Base-by-base conservation (phyloP, 148 eudicot species). In the Rhododendron molle region DNA sequence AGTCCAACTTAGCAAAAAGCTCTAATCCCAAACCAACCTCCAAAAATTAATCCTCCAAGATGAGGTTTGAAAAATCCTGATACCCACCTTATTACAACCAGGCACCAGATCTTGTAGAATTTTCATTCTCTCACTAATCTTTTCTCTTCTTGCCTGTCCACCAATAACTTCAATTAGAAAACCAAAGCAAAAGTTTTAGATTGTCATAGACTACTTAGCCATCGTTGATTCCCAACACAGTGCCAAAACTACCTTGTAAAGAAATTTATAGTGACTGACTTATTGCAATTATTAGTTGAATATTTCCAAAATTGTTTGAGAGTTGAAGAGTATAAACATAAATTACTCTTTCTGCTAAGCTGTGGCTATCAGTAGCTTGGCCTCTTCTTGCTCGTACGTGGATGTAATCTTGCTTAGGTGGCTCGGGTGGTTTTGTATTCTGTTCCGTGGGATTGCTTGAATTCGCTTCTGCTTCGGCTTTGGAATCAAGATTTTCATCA, bases 381-480 rank as follows among this genome's bases (percentile, higher is more conserved):
- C 99, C 98, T 87, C 99, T 88, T 88, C 99, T 91, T n/a, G 99
- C 99, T 87, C 99, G 97, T 10, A 96, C 99, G 82, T 96, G 99
- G 86, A 96, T 96, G 90, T 90, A 96, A 90, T 96, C 99, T 86
- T 89, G 93, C 88, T 96, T 96, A 23, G 93, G 91, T 21, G 91
- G 92, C 81, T 95, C 95, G 46, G 89, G 60, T 14, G 90, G 80
- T 88, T 92, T 95, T 46, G 85, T 73, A 87, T 89, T 86, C 60
- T 91, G 85, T 49, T 90, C 93, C 14, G 81, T 79, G 56, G 56
- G 89, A 81, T 94, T 93, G 71, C 90, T 92, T 44, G 95, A 88
- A 86, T 87, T 90, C 38, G 81, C 89, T 88, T 92, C 98, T 18
- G 76, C 89, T 78, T 90, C 93, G 73, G 62, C 89, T 92, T 93